Evolutionary conservation across 2,329 filamentous ascomycete species (phyloP).

Genomic region (Emmonsiellopsis sp.): DNA sequence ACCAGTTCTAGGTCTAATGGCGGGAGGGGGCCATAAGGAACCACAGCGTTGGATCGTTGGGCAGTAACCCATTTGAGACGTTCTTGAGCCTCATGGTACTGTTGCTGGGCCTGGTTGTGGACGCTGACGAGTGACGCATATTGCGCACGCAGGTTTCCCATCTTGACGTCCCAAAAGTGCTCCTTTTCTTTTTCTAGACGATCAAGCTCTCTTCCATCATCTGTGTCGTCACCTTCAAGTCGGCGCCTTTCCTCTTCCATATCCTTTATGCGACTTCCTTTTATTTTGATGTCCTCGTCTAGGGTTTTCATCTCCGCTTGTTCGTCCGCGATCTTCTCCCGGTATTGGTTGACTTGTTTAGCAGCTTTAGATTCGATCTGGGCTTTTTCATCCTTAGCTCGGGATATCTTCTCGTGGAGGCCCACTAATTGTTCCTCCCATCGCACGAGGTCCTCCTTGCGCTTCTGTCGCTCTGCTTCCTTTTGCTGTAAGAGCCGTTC

Average conservation of each 20-base stretch:
- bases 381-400: slow-evolving; percentile 34
- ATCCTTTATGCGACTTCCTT: slow-evolving; percentile 51
- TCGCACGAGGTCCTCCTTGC: slow-evolving; percentile 49
- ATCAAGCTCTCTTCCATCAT: slow-evolving; percentile 43
- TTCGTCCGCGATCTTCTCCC: slow-evolving; percentile 37
- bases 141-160: slow-evolving; percentile 33
- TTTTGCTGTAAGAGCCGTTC: slow-evolving; percentile 57
- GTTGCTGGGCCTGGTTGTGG: slow-evolving; percentile 30
- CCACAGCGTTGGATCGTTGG: slow-evolving; percentile 27
- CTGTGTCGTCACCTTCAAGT: slow-evolving; percentile 38
- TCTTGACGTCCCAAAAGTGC: slow-evolving; percentile 37
- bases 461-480: slow-evolving; percentile 51
- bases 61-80: slow-evolving; percentile 35
- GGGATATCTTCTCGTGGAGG: slow-evolving; percentile 42
- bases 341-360: slow-evolving; percentile 32
- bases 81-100: slow-evolving; percentile 39
- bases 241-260: slow-evolving; percentile 51
- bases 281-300: slow-evolving; percentile 55
- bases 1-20: slow-evolving; percentile 34
- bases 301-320: slow-evolving; percentile 45
- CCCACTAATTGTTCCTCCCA: slow-evolving; percentile 49
- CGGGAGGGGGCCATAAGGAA: slow-evolving; percentile 32
- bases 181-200: slow-evolving; percentile 42
- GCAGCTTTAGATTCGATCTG: slow-evolving; percentile 32
- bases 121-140: slow-evolving; percentile 35